phyloP scores from a whole-genome alignment of 1,284 basidiomycete species.

The Trichosporon ovoides region DNA sequence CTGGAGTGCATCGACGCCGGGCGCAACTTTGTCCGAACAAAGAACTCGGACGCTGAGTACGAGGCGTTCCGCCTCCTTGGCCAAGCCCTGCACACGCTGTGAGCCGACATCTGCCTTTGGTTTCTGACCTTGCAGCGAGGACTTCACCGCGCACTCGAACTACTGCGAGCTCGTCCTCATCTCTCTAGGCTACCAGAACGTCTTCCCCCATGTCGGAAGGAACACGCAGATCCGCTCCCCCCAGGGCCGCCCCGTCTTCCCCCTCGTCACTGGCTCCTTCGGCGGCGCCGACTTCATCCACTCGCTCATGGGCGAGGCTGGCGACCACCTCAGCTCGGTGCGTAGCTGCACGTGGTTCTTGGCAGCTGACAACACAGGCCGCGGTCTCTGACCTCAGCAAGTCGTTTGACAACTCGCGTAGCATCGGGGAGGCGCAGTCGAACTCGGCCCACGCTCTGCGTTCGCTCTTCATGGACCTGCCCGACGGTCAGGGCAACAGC shows the following conservation, averaged over 20 bases:
- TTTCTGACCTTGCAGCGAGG: slow-evolving; percentile 26
- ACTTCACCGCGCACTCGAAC: slow-evolving; percentile 78
- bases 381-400: slow-evolving; percentile 84
- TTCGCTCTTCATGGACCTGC: slow-evolving; percentile 54
- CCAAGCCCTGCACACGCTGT: slow-evolving; percentile 51
- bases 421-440: slow-evolving; percentile 49
- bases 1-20: slow-evolving; percentile 62
- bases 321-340: slow-evolving; percentile 45
- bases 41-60: slow-evolving; percentile 67
- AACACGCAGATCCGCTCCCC: slow-evolving; percentile 70
- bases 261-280: slow-evolving; percentile 83
- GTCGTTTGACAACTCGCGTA: slow-evolving; percentile 62
- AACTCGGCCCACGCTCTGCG: slow-evolving; percentile 50
- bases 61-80: slow-evolving; percentile 77
- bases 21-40: slow-evolving; percentile 54
- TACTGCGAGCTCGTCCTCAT: slow-evolving; percentile 75
- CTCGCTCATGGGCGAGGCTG: slow-evolving; percentile 55
- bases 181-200: slow-evolving; percentile 65
- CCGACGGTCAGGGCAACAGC: slow-evolving; percentile 54
- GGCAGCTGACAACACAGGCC: slow-evolving; percentile 52
- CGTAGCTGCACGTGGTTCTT: not conserved
- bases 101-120: slow-evolving; percentile 7
- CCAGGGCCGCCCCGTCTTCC: slow-evolving; percentile 69
- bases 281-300: slow-evolving; percentile 81
- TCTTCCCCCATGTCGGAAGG: slow-evolving; percentile 87